A percentile compares a stretch with the other conserved stretches of the same genome.
These are phyloP conservation scores for Ceratobasidium sp. DNA, from an alignment of 1,284 basidiomycete species.

Conservation along the genomic window DNA sequence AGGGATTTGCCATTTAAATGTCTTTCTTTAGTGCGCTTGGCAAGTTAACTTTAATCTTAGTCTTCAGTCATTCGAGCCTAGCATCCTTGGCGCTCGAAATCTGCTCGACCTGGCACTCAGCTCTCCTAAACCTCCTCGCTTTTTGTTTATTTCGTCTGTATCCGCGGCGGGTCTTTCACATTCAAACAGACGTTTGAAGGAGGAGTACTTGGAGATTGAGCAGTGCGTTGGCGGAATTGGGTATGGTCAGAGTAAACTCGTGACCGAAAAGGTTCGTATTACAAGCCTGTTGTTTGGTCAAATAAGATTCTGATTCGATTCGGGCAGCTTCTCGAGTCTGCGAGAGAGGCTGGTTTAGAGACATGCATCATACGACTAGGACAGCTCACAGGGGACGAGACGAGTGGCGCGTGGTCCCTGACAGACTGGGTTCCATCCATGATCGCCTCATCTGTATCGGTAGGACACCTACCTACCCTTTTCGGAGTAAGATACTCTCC, in stretches of 20 bases:
- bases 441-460: slow-evolving; percentile 16
- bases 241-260: slow-evolving; percentile 47
- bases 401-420: slow-evolving; percentile 43
- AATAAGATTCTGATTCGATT: background rate
- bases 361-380: slow-evolving; percentile 44
- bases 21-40: slow-evolving; percentile 53
- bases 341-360: slow-evolving; percentile 4
- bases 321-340: slow-evolving; percentile 12
- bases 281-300: background rate
- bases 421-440: slow-evolving; percentile 44
- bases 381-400: slow-evolving; percentile 45
- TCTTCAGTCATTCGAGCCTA: slow-evolving; percentile 48
- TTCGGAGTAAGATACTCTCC: slow-evolving; percentile 9
- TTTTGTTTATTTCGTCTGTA: slow-evolving; percentile 46
- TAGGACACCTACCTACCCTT: background rate
- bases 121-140: slow-evolving; percentile 29
- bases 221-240: slow-evolving; percentile 28
- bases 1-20: background rate
- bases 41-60: slow-evolving; percentile 49
- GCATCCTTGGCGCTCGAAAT: slow-evolving; percentile 45
- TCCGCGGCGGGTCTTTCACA: slow-evolving; percentile 2
- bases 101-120: slow-evolving; percentile 47
- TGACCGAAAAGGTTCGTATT: slow-evolving; percentile 38
- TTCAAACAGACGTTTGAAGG: slow-evolving; percentile 1
- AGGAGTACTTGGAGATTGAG: background rate